Base-by-base conservation (phyloP, 208 protist genomes). In the Angomonas ambiguus region DNA sequence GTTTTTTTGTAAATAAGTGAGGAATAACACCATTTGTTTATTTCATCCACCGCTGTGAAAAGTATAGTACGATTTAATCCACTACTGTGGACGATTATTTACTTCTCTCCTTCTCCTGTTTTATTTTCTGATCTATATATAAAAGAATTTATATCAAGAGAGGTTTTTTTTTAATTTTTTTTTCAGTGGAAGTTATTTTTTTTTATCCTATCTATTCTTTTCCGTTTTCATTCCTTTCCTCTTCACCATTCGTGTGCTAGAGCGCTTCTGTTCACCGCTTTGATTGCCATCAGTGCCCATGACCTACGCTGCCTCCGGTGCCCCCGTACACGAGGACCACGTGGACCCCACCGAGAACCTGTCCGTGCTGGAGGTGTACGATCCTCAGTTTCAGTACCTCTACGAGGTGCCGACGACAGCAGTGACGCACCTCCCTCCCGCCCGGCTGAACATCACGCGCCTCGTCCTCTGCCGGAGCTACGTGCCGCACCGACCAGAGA, bases 391-490 rank as follows among this genome's bases (percentile, higher is more conserved):
- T 56, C 80, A 80, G 59, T 76, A 61, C 51, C 62, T 88, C 27
- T 91, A 82, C 62, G 68, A 86, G 13, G 80, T 93, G 13, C 83
- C 87, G 18, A 64, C 74, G 0, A 62, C 58, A 28, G 62, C 71
- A 18, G 75, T 93, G 25, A 72, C 75, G 57, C 87, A 93, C 68
- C 65, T 81, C 20, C 87, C 87, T 3, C 83, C 83, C 0, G 63
- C 80, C 13, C 83, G 81, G 34, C 72, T 93, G 58, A 90, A 90
- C 72, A 93, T 93, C 57, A 93, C 87, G 2, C 87, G 87, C n/a
- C 76, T 93, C 20, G 87, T 93, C 58, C 62, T 83, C 51, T 93
- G 87, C 77, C 87, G 87, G 66, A 86, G 88, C 67, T 87, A 89
- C 69, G 71, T 58, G 34, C n/a, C 68, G 5, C 48, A 70, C 38